phyloP scores from a whole-genome alignment of 331 rosid species.

The Acacia pycnantha region DNA sequence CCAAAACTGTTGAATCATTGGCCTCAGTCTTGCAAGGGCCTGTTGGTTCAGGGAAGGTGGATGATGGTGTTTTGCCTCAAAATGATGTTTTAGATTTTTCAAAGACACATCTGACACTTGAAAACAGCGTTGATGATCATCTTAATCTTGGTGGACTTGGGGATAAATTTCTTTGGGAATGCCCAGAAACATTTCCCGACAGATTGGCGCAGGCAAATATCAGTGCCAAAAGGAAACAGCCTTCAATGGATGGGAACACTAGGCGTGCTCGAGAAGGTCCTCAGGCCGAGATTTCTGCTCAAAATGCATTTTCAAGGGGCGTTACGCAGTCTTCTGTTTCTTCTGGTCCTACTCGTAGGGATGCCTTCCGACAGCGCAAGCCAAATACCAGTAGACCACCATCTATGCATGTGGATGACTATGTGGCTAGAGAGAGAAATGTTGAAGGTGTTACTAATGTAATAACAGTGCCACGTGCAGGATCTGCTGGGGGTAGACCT shows the following conservation, averaged over 20 bases:
- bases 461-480: conserved; percentile 78
- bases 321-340: conserved; percentile 53
- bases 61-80: conserved; percentile 40
- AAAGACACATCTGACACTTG: conserved; percentile 52
- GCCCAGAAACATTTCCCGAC: conserved; percentile 92
- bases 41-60: conserved; percentile 47
- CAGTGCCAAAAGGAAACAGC: conserved; percentile 66
- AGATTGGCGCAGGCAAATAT: conserved; percentile 61
- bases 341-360: conserved; percentile 92
- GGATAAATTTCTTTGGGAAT: conserved; percentile 88
- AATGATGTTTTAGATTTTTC: conserved; percentile 47
- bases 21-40: conserved; percentile 65
- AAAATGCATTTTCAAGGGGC: conserved; percentile 71
- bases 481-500: conserved; percentile 93
- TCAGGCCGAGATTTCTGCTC: conserved; percentile 58
- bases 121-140: conserved; percentile 54
- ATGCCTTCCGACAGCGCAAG: conserved; percentile 94
- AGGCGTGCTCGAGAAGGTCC: conserved; percentile 83
- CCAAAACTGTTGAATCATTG: conserved; percentile 60
- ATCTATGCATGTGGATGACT: conserved; percentile 99
- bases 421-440: conserved; percentile 93
- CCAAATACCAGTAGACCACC: conserved; percentile 99
- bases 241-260: conserved; percentile 64
- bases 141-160: conserved; percentile 57
- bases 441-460: conserved; percentile 77